Conservation (phyloP, 2,329 filamentous ascomycete species). For the Penicillium sp. region DNA sequence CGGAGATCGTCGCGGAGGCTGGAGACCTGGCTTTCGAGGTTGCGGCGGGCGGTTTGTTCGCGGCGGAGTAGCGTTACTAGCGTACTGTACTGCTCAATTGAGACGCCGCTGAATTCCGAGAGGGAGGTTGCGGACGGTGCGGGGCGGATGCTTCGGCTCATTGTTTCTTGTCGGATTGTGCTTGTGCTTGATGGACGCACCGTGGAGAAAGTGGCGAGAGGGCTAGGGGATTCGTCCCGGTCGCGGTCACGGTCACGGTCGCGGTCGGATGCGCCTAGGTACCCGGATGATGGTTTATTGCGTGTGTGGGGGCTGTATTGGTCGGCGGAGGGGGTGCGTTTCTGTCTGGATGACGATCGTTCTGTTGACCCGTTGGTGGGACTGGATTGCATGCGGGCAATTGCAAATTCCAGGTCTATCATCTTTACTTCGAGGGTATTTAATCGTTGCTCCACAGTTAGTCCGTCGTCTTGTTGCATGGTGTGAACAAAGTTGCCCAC, state of each 20-base stretch:
- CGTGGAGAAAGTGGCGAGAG: conserved; percentile 14
- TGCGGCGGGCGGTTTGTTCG: conserved; percentile 48
- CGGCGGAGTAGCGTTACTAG: conserved; percentile 47
- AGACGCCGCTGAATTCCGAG: conserved; percentile 36
- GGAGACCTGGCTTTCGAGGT: conserved; percentile 45
- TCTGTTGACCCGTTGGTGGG: conserved; percentile 21
- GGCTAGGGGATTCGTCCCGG: conserved; percentile 16
- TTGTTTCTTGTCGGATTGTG: conserved; percentile 35
- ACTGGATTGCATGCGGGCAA: conserved; percentile 47
- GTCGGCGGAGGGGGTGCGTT: conserved; percentile 13
- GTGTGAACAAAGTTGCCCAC: conserved; percentile 40
- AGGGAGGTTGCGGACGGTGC: conserved; percentile 33
- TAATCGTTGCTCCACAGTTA: conserved; percentile 47
- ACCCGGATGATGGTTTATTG: conserved; percentile 18
- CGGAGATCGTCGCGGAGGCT: conserved; percentile 43
- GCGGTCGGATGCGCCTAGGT: conserved; percentile 10
- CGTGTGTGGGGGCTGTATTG: conserved; percentile 11
- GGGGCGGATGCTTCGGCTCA: conserved; percentile 26
- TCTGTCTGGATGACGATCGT: conserved; percentile 11
- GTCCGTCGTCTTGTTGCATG: conserved; percentile 42
- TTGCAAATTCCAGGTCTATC: conserved; percentile 52
- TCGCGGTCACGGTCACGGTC: neutral
- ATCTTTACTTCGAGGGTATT: conserved; percentile 52
- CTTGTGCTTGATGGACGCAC: conserved; percentile 31
- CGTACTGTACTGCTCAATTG: conserved; percentile 49